Base-by-base conservation (phyloP, 208 protist genomes). In the Crithidia fasciculata region DNA sequence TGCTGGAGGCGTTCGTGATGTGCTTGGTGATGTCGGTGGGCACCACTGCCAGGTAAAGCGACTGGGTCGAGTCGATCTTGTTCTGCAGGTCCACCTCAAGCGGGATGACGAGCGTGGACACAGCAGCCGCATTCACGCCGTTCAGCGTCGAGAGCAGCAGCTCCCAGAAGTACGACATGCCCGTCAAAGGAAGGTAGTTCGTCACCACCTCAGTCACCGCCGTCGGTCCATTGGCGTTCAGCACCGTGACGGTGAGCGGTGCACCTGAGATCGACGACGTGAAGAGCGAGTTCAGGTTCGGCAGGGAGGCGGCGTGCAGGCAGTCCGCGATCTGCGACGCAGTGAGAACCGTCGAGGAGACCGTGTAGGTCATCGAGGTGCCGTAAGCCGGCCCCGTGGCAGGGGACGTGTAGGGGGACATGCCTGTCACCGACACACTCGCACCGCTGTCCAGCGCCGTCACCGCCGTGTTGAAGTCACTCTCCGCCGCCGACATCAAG, bases 1-100 rank as follows among this genome's bases (percentile, higher is more conserved):
- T 39, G 18, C 59, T 58, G 6, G 76, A 77, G 12, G 70, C 76
- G 57, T 75, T 76, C 52, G 68, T 70, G 7, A 58, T 10, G 49
- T 8, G 39, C 19, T 28, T 36, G 4, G 40, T 47, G 2, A 13
- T 3, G 28, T 41, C 41, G 0, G 56, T 68, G 5, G 36, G 15
- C 43, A 64, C 55, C 6, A 66, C 61, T 19, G 49, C n/a, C 4
- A 80, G 49, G 45, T 61, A 74, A 0, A 36, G 7, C 9, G 13
- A 19, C 10, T 45, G 8, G 0, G 50, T 53, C 15, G 62, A 10
- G 53, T 74, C 74, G 45, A 74, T 18, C 2, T 44, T 18, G 18
- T 9, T 43, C 61, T 80, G 74, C 5, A 80, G 19, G 40, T 80
- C 74, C 8, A 16, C 9, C 18, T 57, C 39, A 2, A 80, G n/a